Base-by-base conservation (phyloP, 2,329 filamentous ascomycete species). In the Blastomyces gilchristii region DNA sequence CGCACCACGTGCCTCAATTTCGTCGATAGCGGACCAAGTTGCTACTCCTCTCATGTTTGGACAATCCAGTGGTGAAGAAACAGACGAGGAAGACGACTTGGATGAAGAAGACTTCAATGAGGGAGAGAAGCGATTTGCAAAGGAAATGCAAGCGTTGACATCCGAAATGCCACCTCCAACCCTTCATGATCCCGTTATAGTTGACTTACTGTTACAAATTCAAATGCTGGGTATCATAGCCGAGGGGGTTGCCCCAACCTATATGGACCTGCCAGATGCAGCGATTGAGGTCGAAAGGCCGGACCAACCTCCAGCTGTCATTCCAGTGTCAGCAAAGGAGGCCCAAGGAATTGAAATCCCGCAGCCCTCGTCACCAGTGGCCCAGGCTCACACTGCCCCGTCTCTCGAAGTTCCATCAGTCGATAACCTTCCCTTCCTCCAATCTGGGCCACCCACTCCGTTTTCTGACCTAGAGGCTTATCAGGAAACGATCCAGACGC, bases 31-130 rank as follows among this genome's bases (percentile, higher is more conserved):
- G 47, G 58, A 61, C 3, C 63, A 63, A 25, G 60, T 22, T 1
- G 62, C 69, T 3, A 37, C 64, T 37, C 63, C 70, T 4, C 45
- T 72, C 8, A 71, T 76, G 53, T 73, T 74, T 1, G 72, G 73
- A 43, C 70, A 69, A 50, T 70, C 71, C 25, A 75, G 73, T 56
- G 76, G 78, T n/a, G 77, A 79, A 64, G 76, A 77, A 41, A 66
- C 66, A 49, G 78, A 79, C 56, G 77, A 79, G 60, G 78, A 79
- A 62, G 75, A 74, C 52, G 73, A 78, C 43, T 76, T 81, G 52
- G 79, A 77, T 12, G 77, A 81, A 58, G 78, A 80, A 54, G 79
- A 80, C 64, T 72, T 79, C 49, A 76, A 77, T 34, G 75, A 78
- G 66, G 73, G 77, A 18, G 79, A 79, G 65, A 71, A 71, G 49